Percentiles rank a stretch among this genome's conserved stretches.
Evolutionary conservation across 2,329 filamentous ascomycete species (phyloP).

Genomic region (Pseudopithomyces chartarum): DNA sequence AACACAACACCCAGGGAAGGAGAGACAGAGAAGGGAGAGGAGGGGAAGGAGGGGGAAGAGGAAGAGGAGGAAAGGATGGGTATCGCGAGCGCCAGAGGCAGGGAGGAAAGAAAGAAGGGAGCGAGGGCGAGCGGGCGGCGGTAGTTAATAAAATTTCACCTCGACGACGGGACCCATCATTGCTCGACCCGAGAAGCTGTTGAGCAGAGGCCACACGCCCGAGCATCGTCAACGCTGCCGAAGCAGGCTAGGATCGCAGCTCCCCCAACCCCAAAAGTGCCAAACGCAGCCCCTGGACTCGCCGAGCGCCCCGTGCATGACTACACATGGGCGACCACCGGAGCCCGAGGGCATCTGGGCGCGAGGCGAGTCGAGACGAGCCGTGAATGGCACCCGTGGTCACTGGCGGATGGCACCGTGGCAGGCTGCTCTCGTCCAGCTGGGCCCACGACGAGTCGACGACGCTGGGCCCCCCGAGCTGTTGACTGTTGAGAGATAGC

Average conservation of each 20-base stretch:
- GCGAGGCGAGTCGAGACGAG: too few species aligned
- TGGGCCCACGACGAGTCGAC: too few species aligned
- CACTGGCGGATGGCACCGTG: too few species aligned
- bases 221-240: conserved; percentile 37
- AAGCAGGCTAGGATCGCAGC: conserved; percentile 23
- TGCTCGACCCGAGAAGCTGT: conserved; percentile 39
- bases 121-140: conserved; percentile 11
- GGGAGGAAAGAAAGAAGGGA: conserved; percentile 8
- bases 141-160: conserved; percentile 33
- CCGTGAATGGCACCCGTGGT: too few species aligned
- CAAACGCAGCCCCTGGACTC: conserved; percentile 24
- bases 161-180: conserved; percentile 22
- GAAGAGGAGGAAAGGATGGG: not conserved
- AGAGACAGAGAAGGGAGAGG: not conserved
- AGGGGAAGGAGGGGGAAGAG: not conserved
- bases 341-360: conserved; percentile 10
- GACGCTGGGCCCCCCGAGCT: too few species aligned
- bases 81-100: conserved; percentile 13
- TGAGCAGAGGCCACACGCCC: conserved; percentile 38
- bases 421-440: too few species aligned
- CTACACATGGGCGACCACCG: conserved; percentile 8
- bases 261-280: conserved; percentile 16
- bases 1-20: not conserved
- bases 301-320: conserved; percentile 17
- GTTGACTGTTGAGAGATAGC: not conserved